phyloP scores from a whole-genome alignment of 1,284 basidiomycete species.

The Phaffia rhodozyma region DNA sequence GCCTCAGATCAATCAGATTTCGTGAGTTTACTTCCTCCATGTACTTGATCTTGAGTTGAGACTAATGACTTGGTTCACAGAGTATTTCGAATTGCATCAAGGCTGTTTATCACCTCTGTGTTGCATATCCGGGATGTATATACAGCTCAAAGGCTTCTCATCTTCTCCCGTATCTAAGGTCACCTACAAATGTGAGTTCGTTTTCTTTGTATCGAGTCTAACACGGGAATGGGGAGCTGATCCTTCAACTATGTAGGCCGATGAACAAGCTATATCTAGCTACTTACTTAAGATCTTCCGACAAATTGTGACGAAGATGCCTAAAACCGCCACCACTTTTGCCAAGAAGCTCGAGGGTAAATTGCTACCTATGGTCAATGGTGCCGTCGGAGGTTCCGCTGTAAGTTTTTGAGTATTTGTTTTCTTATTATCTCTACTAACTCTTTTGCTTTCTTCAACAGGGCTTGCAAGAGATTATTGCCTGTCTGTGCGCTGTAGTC shows the following conservation, averaged over 20 bases:
- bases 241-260: slow-evolving; percentile 41
- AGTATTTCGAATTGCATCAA: slow-evolving; percentile 67
- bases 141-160: slow-evolving; percentile 66
- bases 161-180: slow-evolving; percentile 75
- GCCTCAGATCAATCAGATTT: slow-evolving; percentile 36
- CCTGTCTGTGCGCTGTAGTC: slow-evolving; percentile 78
- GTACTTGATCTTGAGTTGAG: neutral
- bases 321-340: slow-evolving; percentile 72
- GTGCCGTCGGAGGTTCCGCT: slow-evolving; percentile 53
- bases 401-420: slow-evolving; percentile 36
- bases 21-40: slow-evolving; percentile 15
- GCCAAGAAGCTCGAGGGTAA: slow-evolving; percentile 68
- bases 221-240: slow-evolving; percentile 8
- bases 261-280: slow-evolving; percentile 70
- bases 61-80: slow-evolving; percentile 34
- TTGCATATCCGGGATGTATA: slow-evolving; percentile 67
- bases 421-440: neutral
- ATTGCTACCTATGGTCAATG: slow-evolving; percentile 76
- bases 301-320: slow-evolving; percentile 70
- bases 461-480: slow-evolving; percentile 78
- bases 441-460: slow-evolving; percentile 28
- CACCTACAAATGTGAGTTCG: slow-evolving; percentile 51
- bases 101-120: slow-evolving; percentile 67
- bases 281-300: slow-evolving; percentile 79
- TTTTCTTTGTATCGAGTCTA: neutral